Evolutionary conservation across 768 basidiomycete genomes (phyloP).

Genomic region (Roridomyces roridus): DNA sequence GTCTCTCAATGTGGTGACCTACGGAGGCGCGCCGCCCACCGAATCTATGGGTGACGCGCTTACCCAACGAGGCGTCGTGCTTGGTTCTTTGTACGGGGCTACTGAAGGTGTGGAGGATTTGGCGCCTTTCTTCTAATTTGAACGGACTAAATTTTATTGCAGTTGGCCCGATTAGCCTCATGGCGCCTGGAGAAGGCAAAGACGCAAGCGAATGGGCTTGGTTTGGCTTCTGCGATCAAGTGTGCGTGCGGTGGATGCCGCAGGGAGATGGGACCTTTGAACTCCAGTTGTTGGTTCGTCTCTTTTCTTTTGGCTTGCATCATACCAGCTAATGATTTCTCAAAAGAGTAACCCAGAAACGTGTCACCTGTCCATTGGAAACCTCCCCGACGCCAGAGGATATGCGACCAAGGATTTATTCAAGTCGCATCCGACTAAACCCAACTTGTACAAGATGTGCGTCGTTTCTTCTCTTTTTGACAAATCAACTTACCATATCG

Average conservation of each 20-base stretch:
- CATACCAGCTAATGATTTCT: not conserved
- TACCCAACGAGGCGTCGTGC: conserved; percentile 38
- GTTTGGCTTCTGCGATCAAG: conserved; percentile 32
- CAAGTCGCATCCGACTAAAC: conserved; percentile 37
- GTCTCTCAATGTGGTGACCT: conserved; percentile 33
- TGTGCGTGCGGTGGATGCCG: too few relatives aligned
- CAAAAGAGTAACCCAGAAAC: conserved; percentile 34
- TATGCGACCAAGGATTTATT: conserved; percentile 39
- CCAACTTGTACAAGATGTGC: conserved; percentile 36
- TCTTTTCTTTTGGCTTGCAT: not conserved
- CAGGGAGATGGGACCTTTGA: conserved; percentile 45
- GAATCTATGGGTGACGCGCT: conserved; percentile 41
- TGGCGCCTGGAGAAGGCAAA: conserved; percentile 23
- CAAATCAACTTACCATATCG: not conserved
- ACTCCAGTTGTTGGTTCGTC: conserved; percentile 41
- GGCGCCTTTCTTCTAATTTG: not conserved
- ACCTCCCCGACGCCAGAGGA: conserved; percentile 31
- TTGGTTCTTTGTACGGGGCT: conserved; percentile 41
- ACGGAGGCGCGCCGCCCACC: conserved; percentile 42
- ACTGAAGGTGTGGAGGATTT: conserved; percentile 45
- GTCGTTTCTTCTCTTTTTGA: not conserved
- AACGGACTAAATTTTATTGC: too few relatives aligned
- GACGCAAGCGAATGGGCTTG: conserved; percentile 40
- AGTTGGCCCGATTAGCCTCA: conserved; percentile 27
- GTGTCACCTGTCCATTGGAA: conserved; percentile 43